Percentiles rank a stretch among this genome's conserved stretches.
Conservation (phyloP, 2,329 filamentous ascomycete species). For the Sporothrix dimorphospora region DNA sequence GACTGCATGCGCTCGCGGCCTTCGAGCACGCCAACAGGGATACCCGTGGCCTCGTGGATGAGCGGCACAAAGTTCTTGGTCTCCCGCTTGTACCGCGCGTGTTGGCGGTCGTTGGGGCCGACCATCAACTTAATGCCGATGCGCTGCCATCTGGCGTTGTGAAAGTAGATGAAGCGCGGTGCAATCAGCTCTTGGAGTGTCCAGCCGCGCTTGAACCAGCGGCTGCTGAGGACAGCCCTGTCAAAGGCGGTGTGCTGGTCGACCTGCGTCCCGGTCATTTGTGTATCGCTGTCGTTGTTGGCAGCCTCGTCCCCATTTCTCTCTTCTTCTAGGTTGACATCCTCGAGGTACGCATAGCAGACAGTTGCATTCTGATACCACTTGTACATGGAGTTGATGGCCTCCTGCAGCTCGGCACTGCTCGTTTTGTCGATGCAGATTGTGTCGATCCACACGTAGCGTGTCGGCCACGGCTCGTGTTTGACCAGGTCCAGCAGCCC, state of each 20-base stretch:
- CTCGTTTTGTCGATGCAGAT: constrained; percentile 34
- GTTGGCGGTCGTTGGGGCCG: neutral
- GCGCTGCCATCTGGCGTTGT: neutral
- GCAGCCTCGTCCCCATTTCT: neutral
- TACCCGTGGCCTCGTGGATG: constrained; percentile 29
- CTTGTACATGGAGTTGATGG: constrained; percentile 34
- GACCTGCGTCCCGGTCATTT: too few relatives aligned
- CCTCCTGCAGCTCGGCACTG: constrained; percentile 31
- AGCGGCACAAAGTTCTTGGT: neutral
- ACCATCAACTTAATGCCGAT: constrained; percentile 20
- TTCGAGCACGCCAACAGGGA: constrained; percentile 26
- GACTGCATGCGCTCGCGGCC: neutral
- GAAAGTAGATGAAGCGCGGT: constrained; percentile 39
- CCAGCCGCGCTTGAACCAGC: constrained; percentile 51
- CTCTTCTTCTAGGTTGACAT: neutral
- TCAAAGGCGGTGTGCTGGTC: neutral
- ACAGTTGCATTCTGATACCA: constrained; percentile 27
- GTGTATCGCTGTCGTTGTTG: neutral
- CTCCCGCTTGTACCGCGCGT: too few relatives aligned
- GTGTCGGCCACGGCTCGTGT: neutral
- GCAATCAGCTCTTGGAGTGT: constrained; percentile 70
- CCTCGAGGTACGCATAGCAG: constrained; percentile 31
- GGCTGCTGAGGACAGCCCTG: constrained; percentile 19
- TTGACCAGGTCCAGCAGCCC: neutral
- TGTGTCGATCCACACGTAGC: constrained; percentile 33